Conservation (phyloP, 2,329 filamentous ascomycete species). For the Penicillium sp. region DNA sequence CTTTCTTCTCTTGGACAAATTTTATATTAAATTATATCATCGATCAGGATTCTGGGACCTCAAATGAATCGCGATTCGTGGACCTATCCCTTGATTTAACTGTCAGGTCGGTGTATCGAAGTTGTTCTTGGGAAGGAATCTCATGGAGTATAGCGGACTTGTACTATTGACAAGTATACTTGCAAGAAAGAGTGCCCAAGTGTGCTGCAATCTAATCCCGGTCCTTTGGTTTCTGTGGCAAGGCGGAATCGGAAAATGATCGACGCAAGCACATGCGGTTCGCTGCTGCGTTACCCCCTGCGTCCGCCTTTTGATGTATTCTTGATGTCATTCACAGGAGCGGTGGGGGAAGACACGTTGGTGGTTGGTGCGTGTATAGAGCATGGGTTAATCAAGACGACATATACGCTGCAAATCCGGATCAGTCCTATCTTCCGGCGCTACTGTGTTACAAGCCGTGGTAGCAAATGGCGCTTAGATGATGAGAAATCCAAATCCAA, state of each 20-base stretch:
- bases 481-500: not conserved
- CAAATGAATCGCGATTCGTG: not conserved
- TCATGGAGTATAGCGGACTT: not conserved
- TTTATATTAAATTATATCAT: not conserved
- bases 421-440: not conserved
- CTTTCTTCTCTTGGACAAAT: not conserved
- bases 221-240: conserved; percentile 1
- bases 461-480: not conserved
- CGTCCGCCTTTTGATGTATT: conserved; percentile 6
- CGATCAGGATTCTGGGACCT: not conserved
- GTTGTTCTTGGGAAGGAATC: not conserved
- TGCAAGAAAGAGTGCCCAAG: not conserved
- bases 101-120: not conserved
- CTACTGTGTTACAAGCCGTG: not conserved
- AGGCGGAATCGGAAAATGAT: conserved; percentile 4
- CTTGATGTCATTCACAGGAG: not conserved
- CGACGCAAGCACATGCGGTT: conserved; percentile 7
- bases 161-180: not conserved
- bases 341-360: not conserved
- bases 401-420: not conserved
- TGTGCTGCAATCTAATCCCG: not conserved
- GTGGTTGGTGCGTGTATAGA: not conserved
- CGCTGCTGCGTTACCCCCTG: conserved; percentile 6
- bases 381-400: not conserved
- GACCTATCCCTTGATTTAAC: too few species aligned